These are phyloP conservation scores for Manihot esculenta DNA, from an alignment of 441 rosid species.

Conservation along the genomic window DNA sequence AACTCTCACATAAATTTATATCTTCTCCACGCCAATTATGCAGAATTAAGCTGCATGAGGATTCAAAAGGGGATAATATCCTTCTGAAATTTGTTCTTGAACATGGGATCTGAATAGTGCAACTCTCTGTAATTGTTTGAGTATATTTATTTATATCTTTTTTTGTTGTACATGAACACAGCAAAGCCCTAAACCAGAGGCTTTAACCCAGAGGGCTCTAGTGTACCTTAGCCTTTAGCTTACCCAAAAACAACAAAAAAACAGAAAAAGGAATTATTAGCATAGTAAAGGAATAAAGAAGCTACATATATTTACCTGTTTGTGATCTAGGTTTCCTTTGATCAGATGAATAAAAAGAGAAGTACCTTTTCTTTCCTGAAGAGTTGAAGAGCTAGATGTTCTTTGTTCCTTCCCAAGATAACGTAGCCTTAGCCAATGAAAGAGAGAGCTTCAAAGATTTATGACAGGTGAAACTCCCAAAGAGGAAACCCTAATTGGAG, in stretches of 20 bases:
- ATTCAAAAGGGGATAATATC: conserved; percentile 5
- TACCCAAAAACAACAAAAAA: conserved; percentile 30
- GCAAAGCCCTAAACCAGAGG: conserved; percentile 46
- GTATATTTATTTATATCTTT: neutral
- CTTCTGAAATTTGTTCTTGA: conserved; percentile 22
- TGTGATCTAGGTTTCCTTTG: conserved; percentile 44
- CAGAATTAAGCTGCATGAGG: conserved; percentile 26
- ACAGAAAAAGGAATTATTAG: conserved; percentile 24
- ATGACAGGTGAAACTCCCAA: conserved; percentile 31
- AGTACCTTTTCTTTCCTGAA: conserved; percentile 37
- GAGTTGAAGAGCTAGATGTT: conserved; percentile 37
- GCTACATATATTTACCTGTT: conserved; percentile 31
- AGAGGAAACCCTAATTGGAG: conserved; percentile 50
- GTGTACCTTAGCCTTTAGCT: conserved; percentile 34
- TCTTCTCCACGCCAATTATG: neutral
- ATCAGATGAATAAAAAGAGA: conserved; percentile 39
- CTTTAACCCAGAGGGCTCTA: conserved; percentile 33
- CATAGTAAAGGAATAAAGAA: conserved; percentile 22
- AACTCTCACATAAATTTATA: neutral
- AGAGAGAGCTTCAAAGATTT: conserved; percentile 25
- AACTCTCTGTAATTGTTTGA: conserved; percentile 24
- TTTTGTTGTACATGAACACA: conserved; percentile 18
- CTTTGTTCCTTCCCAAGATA: conserved; percentile 36
- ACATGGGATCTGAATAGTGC: conserved; percentile 40
- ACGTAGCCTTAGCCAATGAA: conserved; percentile 44